Evolutionary conservation across 2,329 filamentous ascomycete genomes (phyloP).

Genomic region (Penicillium expansum): DNA sequence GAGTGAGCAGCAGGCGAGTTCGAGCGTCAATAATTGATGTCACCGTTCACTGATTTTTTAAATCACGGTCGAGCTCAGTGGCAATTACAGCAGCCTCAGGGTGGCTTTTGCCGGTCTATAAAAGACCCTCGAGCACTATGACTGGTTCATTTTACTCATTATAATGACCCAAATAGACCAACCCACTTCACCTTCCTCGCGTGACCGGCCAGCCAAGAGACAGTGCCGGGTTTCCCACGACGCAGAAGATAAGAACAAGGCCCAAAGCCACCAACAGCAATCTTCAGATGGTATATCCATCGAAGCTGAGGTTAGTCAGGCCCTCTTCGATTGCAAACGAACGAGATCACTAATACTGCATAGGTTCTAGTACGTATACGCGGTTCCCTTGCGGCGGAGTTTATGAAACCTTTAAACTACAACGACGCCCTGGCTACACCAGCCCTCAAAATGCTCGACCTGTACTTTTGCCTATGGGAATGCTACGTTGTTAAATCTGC

Average conservation of each 20-base stretch:
- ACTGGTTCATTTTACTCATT: background rate
- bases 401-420: background rate
- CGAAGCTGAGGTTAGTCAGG: background rate
- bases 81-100: too few species aligned
- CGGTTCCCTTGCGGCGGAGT: background rate
- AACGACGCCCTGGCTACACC: background rate
- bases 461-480: background rate
- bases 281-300: background rate
- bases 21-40: too few species aligned
- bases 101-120: background rate
- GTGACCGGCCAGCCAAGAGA: conserved; percentile 1
- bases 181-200: background rate
- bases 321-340: background rate
- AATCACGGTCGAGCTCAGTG: too few species aligned
- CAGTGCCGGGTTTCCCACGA: background rate
- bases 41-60: too few species aligned
- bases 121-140: background rate
- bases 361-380: background rate
- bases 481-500: too few species aligned
- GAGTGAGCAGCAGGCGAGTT: too few species aligned
- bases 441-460: conserved; percentile 3
- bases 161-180: background rate
- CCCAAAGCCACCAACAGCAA: background rate
- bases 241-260: background rate
- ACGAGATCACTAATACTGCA: background rate